A percentile compares a stretch with the other conserved stretches of the same genome.
Evolutionary conservation across 345 rosid species (phyloP).

Genomic region (Populus ilicifolia): DNA sequence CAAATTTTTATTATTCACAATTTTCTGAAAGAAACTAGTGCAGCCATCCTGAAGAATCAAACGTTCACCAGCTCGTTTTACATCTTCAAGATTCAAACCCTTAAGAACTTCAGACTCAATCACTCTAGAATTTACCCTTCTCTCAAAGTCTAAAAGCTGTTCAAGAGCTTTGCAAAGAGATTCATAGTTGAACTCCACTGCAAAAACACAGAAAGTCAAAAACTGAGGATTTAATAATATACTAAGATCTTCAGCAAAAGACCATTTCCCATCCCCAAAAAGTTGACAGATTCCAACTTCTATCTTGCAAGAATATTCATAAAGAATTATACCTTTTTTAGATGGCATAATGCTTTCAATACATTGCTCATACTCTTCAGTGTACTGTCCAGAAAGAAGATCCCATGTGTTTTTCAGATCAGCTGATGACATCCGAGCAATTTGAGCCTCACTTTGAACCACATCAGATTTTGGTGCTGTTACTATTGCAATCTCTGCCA

Average conservation of each 20-base stretch:
- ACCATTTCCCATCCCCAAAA: not conserved
- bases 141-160: constrained; percentile 76
- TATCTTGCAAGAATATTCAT: not conserved
- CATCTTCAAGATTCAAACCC: constrained; percentile 83
- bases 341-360: constrained; percentile 70
- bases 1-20: constrained; percentile 47
- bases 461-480: constrained; percentile 81
- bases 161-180: constrained; percentile 62
- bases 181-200: constrained; percentile 71
- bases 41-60: constrained; percentile 92
- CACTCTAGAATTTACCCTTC: constrained; percentile 74
- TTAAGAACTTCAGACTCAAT: constrained; percentile 78
- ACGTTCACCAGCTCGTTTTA: constrained; percentile 84
- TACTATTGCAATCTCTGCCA: constrained; percentile 90
- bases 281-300: not conserved
- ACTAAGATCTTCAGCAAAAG: not conserved
- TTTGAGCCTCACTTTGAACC: constrained; percentile 45
- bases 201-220: constrained; percentile 22
- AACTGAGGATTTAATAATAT: not conserved
- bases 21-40: constrained; percentile 59
- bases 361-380: constrained; percentile 85
- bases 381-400: constrained; percentile 66
- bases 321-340: constrained; percentile 45
- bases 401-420: constrained; percentile 79
- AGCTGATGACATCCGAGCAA: constrained; percentile 66